A percentile compares a stretch with the other conserved stretches of the same genome.
phyloP scores from a whole-genome alignment of 495 filamentous ascomycete species.

The Aspergillus cristatus region DNA sequence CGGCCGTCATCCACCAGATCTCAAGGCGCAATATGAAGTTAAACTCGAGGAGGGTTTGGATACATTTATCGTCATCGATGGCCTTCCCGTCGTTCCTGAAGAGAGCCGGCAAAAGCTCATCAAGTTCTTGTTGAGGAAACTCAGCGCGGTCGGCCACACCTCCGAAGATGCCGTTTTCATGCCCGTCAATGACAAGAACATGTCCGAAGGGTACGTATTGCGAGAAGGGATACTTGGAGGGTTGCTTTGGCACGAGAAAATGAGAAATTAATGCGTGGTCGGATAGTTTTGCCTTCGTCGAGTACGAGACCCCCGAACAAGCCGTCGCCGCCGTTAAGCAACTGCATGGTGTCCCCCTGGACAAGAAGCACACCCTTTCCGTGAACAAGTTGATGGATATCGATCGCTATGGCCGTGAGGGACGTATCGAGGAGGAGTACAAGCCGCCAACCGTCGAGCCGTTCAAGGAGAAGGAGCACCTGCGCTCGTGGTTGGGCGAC shows the following conservation, averaged over 20 bases:
- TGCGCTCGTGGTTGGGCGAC: constrained; percentile 87
- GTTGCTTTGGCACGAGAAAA: constrained; percentile 5
- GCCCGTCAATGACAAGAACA: constrained; percentile 75
- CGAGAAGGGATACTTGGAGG: constrained; percentile 1
- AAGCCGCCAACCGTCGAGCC: constrained; percentile 63
- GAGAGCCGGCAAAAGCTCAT: constrained; percentile 82
- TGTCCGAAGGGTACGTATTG: constrained; percentile 66
- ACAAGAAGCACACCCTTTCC: constrained; percentile 88
- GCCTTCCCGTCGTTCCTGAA: constrained; percentile 73
- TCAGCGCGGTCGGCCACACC: constrained; percentile 73
- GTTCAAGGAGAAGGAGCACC: constrained; percentile 86
- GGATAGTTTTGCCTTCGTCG: constrained; percentile 82
- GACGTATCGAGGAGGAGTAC: constrained; percentile 85
- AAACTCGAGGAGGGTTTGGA: constrained; percentile 93
- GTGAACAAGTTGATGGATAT: constrained; percentile 99
- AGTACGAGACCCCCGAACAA: constrained; percentile 88
- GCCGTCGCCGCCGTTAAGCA: constrained; percentile 78
- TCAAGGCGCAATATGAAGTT: constrained; percentile 87
- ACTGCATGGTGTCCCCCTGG: constrained; percentile 73
- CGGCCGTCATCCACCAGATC: constrained; percentile 43
- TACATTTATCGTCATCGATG: constrained; percentile 90
- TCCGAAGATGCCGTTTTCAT: constrained; percentile 84
- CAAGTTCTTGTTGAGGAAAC: constrained; percentile 88
- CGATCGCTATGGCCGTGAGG: constrained; percentile 89
- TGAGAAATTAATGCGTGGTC: constrained; percentile 6